Conservation (phyloP, 805 yeast genomes). For the Jamesozyma jinghongensis region DNA sequence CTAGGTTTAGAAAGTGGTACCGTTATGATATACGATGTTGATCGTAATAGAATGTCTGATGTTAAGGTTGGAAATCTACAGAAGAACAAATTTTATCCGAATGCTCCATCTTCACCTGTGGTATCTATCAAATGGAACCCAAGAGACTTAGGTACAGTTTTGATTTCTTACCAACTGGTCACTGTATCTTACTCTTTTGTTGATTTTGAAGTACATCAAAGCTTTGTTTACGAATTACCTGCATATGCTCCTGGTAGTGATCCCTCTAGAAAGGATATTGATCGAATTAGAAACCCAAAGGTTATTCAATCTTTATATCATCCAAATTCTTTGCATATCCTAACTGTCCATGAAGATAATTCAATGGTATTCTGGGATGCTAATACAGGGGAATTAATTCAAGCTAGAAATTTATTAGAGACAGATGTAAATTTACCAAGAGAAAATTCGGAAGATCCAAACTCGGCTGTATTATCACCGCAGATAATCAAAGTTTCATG, state of each 20-base stretch:
- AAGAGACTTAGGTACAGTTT: constrained; percentile 69
- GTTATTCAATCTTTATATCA: constrained; percentile 62
- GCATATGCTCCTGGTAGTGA: constrained; percentile 70
- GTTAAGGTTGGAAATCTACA: constrained; percentile 65
- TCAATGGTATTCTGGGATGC: constrained; percentile 92
- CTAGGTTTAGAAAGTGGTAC: constrained; percentile 75
- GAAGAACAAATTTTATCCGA: constrained; percentile 44
- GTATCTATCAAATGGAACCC: constrained; percentile 73
- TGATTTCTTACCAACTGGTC: constrained; percentile 62
- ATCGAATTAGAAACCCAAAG: constrained; percentile 34
- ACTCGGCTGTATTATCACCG: constrained; percentile 16
- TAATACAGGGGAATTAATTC: constrained; percentile 58
- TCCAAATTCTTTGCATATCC: constrained; percentile 83
- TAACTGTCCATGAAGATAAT: constrained; percentile 75
- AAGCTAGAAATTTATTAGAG: constrained; percentile 66
- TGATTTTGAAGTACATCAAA: constrained; percentile 46
- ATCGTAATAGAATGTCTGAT: constrained; percentile 59
- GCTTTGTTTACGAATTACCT: constrained; percentile 53
- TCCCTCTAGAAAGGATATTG: constrained; percentile 19
- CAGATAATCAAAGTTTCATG: constrained; percentile 53
- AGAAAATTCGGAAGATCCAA: constrained; percentile 14
- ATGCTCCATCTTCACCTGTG: constrained; percentile 55
- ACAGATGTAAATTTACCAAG: constrained; percentile 50
- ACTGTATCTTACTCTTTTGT: constrained; percentile 64
- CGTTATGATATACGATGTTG: constrained; percentile 68